phyloP scores from a whole-genome alignment of 75 land plant species.

The Selaginella tamariscina region DNA sequence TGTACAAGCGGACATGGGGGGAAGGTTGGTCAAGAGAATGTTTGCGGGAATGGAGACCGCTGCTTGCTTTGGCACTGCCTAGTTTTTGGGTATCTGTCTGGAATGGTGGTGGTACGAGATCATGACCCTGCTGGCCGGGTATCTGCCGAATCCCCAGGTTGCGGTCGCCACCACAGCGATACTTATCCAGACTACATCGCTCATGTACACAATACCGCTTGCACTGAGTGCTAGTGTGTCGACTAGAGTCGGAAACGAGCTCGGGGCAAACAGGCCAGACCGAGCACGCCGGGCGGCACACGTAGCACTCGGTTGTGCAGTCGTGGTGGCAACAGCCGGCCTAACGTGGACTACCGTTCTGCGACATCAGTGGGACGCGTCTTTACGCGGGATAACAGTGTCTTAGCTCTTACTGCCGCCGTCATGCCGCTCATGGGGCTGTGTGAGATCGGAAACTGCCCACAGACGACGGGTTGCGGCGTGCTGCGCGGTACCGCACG shows the following conservation, averaged over 20 bases:
- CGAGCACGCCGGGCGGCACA: slow-evolving; percentile 37
- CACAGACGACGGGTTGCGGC: slow-evolving; percentile 79
- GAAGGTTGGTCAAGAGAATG: slow-evolving; percentile 24
- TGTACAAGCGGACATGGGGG: slow-evolving; percentile 44
- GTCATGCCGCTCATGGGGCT: slow-evolving; percentile 62
- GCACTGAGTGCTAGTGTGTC: slow-evolving; percentile 50
- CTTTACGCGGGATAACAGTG: slow-evolving; percentile 45
- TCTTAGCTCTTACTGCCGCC: slow-evolving; percentile 36
- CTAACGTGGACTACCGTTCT: slow-evolving; percentile 42
- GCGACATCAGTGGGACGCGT: slow-evolving; percentile 46
- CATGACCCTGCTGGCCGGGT: slow-evolving; percentile 72
- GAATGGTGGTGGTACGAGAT: slow-evolving; percentile 99
- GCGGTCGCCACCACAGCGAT: slow-evolving; percentile 56
- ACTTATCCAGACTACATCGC: slow-evolving; percentile 71
- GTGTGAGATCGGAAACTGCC: slow-evolving; percentile 78
- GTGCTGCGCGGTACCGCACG: slow-evolving; percentile 68
- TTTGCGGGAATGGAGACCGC: slow-evolving; percentile 9
- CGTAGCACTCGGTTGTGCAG: slow-evolving; percentile 41
- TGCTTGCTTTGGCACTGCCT: slow-evolving; percentile 47
- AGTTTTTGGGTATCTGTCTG: slow-evolving; percentile 55
- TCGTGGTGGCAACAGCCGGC: slow-evolving; percentile 28
- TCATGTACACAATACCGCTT: slow-evolving; percentile 61
- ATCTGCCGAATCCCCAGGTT: slow-evolving; percentile 36
- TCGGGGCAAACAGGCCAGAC: slow-evolving; percentile 54
- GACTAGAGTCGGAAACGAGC: slow-evolving; percentile 73